phyloP scores from a whole-genome alignment of 2,329 filamentous ascomycete species.

The Malbranchea cinnamomea region DNA sequence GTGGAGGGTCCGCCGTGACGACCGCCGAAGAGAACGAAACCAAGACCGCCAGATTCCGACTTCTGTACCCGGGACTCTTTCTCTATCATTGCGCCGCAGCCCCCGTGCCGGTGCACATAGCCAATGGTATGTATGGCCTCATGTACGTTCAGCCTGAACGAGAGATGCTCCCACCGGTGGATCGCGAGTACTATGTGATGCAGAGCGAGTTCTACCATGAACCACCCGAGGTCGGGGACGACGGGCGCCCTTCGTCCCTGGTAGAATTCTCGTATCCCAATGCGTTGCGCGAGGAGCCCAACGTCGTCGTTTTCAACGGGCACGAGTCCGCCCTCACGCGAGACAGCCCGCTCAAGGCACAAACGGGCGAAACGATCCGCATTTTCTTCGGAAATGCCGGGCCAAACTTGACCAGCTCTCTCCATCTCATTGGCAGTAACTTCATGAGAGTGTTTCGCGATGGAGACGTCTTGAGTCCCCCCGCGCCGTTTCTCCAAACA shows the following conservation, averaged over 20 bases:
- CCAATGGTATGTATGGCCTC: slow-evolving; percentile 25
- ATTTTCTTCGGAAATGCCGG: slow-evolving; percentile 24
- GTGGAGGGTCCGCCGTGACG: slow-evolving; percentile 20
- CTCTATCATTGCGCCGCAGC: slow-evolving; percentile 23
- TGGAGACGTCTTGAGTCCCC: slow-evolving; percentile 19
- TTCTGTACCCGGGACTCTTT: slow-evolving; percentile 19
- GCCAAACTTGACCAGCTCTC: slow-evolving; percentile 21
- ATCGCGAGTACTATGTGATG: slow-evolving; percentile 24
- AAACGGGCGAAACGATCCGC: slow-evolving; percentile 17
- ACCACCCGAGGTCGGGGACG: slow-evolving; percentile 18
- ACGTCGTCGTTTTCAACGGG: slow-evolving; percentile 21
- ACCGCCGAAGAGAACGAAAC: slow-evolving; percentile 19
- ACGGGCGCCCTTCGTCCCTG: slow-evolving; percentile 15
- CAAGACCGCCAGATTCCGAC: slow-evolving; percentile 18
- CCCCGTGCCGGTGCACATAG: slow-evolving; percentile 23
- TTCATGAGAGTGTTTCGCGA: slow-evolving; percentile 19
- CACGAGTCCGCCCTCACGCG: slow-evolving; percentile 18
- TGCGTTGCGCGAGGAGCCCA: slow-evolving; percentile 19
- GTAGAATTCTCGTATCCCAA: slow-evolving; percentile 24
- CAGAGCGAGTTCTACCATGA: slow-evolving; percentile 26
- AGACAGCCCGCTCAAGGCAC: slow-evolving; percentile 18
- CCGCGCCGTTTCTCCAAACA: slow-evolving; percentile 15
- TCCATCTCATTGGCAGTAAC: slow-evolving; percentile 19
- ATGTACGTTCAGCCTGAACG: slow-evolving; percentile 22
- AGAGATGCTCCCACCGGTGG: slow-evolving; percentile 16